Evolutionary conservation across 495 filamentous ascomycete species (phyloP), one percentile per base, ranked within the genome.

Genomic region (Talaromyces liani): DNA sequence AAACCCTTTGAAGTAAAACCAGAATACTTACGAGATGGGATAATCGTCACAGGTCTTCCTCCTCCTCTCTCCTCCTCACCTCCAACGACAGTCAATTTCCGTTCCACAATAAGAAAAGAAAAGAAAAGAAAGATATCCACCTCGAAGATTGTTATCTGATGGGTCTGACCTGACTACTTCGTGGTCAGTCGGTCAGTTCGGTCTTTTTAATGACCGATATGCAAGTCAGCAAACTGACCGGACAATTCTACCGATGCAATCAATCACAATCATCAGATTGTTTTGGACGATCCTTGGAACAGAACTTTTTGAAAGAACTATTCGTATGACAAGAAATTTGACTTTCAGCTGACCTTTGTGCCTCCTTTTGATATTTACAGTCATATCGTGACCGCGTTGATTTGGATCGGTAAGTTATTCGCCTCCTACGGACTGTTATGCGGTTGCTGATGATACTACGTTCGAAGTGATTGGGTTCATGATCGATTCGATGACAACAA

Each of bases 391-490:
- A 85, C 61, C 77, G 77, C 64, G 75, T 80, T 64, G 79, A 84
- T 66, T 68, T 87, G 62, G 83, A 85, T 76, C 75, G 80, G 84
- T 87, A 70, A 70, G 63, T 29, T 27, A 3, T 29, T 6, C 29
- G 7, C 16, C 22, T 29, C 14, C 29, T 55, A 33, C 6, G 47
- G 58, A 27, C 60, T 61, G 66, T 34, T 68, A 18, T 25, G 22
- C 22, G 20, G 51, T 29, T 49, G 59, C 65, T 75, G 60, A 70
- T 49, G 14, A 8, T 16, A 24, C 22, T 7, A 0, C 16, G 27
- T 60, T 66, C 62, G 45, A 66, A 95, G 90, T 65, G 91, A 96
- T 72, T 95, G 92, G 92, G 88, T 93, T 65, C 91, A 96, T 71
- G 91, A 96, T 76, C 89, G 86, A 70, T 96, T 84, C 68, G 89